These are phyloP conservation scores for Citrullus amarus DNA, from an alignment of 306 rosid species.

Conservation along the genomic window DNA sequence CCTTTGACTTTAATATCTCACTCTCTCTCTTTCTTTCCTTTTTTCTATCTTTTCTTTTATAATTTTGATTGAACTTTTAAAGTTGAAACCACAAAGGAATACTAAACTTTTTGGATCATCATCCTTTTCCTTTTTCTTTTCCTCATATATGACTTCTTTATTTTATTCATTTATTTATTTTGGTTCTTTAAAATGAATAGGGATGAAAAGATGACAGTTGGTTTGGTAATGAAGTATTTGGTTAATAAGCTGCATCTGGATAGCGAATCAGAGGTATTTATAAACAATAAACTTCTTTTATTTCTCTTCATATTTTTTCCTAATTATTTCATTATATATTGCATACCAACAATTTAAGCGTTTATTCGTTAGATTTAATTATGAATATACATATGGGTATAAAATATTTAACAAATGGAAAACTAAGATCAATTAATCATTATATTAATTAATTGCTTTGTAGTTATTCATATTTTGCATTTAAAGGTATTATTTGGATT, in stretches of 20 bases:
- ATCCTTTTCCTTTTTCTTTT: neutral
- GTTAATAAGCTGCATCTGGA: slow-evolving; percentile 70
- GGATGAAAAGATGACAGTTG: slow-evolving; percentile 91
- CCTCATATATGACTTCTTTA: no score
- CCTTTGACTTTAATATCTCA: neutral
- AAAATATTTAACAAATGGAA: neutral
- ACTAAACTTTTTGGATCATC: neutral
- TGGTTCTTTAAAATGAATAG: slow-evolving; percentile 14
- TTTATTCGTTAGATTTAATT: neutral
- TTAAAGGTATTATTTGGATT: neutral
- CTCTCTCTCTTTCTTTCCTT: neutral
- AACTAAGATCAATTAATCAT: neutral
- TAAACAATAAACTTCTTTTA: neutral
- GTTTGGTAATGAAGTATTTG: slow-evolving; percentile 80
- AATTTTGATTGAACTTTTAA: neutral
- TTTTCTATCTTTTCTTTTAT: neutral
- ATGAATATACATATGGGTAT: neutral
- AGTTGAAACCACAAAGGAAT: neutral
- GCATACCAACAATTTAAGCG: neutral
- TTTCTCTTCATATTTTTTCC: neutral
- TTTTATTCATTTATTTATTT: no score
- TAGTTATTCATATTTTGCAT: neutral
- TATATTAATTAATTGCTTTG: neutral
- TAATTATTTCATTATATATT: neutral
- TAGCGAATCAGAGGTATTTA: slow-evolving; percentile 86